These are phyloP conservation scores for Backusella psychrophila DNA, from an alignment of 192 early-diverging fungal species.

Conservation along the genomic window DNA sequence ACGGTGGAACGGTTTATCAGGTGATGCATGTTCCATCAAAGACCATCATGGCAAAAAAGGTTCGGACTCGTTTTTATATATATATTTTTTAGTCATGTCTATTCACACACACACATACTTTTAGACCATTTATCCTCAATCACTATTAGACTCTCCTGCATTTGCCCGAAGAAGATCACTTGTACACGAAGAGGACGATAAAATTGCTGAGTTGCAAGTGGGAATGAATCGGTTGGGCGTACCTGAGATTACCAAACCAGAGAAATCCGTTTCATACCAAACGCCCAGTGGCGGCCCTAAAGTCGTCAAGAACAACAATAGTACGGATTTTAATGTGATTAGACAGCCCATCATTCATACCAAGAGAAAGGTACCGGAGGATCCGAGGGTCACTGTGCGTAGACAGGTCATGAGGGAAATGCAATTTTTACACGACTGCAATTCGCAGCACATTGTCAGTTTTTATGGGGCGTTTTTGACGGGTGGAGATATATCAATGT, in stretches of 20 bases:
- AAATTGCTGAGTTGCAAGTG: background rate
- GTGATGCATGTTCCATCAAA: conserved; percentile 84
- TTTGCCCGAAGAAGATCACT: background rate
- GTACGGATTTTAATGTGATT: background rate
- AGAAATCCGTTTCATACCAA: conserved; percentile 12
- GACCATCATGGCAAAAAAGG: conserved; percentile 94
- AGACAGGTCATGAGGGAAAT: conserved; percentile 95
- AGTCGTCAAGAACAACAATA: background rate
- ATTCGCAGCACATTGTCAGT: conserved; percentile 91
- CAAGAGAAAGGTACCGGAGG: conserved; percentile 21
- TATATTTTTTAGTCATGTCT: background rate
- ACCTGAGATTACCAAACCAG: conserved; percentile 2
- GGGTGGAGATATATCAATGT: conserved; percentile 84
- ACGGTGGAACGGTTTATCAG: conserved; percentile 87
- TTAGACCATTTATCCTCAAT: conserved; percentile 30
- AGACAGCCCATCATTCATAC: background rate
- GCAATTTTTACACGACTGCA: conserved; percentile 94
- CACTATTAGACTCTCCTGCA: conserved; percentile 22
- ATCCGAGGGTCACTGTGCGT: conserved; percentile 65
- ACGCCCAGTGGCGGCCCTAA: background rate
- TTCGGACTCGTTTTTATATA: conserved; percentile 19
- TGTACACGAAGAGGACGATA: background rate
- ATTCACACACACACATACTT: background rate
- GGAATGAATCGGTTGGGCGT: background rate
- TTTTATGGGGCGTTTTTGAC: conserved; percentile 95